Evolutionary conservation across 2,329 filamentous ascomycete species (phyloP).

Genomic region (Aspergillus ustus): DNA sequence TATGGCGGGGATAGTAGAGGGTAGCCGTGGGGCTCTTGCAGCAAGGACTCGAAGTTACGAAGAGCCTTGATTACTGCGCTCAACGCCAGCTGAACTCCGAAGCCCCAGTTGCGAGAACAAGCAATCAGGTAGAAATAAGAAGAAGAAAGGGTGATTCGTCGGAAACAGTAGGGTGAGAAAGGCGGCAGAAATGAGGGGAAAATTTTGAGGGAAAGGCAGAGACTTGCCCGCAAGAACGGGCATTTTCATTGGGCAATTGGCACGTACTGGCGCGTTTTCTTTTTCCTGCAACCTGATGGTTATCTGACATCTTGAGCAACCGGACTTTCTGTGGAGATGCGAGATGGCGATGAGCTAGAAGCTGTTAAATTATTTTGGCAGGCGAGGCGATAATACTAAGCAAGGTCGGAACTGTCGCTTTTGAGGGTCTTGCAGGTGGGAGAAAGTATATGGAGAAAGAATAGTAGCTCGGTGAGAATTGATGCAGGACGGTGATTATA

Average conservation of each 20-base stretch:
- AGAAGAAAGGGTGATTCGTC: not conserved
- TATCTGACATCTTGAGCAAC: constrained; percentile 37
- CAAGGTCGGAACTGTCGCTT: not conserved
- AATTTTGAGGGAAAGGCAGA: constrained; percentile 7
- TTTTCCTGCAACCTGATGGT: constrained; percentile 39
- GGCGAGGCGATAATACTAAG: not conserved
- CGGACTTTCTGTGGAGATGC: not conserved
- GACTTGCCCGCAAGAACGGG: not conserved
- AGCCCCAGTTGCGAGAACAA: not conserved
- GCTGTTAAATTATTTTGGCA: not conserved
- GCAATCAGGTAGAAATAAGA: not conserved
- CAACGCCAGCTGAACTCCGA: not conserved
- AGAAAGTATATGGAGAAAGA: not conserved
- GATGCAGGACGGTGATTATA: not conserved
- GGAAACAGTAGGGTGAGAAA: constrained; percentile 2
- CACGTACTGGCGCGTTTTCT: constrained; percentile 47
- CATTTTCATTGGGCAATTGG: constrained; percentile 17
- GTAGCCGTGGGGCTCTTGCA: not conserved
- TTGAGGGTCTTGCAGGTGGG: not conserved
- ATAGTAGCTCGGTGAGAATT: not conserved
- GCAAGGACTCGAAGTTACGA: not conserved
- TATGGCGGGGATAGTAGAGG: constrained; percentile 5
- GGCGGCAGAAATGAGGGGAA: constrained; percentile 14
- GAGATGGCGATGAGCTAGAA: not conserved
- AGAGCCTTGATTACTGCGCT: not conserved